A percentile compares a stretch with the other conserved stretches of the same genome.
Evolutionary conservation across 768 basidiomycete species (phyloP).

Genomic region (Tricholoma sp.): DNA sequence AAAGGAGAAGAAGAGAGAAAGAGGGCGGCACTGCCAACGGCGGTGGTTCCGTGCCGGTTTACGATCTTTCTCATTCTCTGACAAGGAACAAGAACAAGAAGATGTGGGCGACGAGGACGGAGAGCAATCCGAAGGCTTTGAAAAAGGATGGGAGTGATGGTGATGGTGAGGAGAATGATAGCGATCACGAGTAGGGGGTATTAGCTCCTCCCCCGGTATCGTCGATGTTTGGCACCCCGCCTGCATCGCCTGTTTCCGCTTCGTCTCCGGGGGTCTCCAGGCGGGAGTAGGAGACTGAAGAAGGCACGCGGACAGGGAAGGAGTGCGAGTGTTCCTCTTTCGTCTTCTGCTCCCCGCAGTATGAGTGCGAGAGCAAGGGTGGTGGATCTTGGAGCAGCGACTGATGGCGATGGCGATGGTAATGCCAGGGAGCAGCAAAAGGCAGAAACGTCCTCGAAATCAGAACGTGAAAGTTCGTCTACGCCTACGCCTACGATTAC

Average conservation of each 20-base stretch:
- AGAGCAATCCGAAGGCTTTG: conserved; percentile 16
- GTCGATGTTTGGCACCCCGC: background rate
- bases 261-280: background rate
- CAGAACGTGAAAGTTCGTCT: background rate
- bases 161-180: background rate
- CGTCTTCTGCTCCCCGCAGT: background rate
- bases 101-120: conserved; percentile 22
- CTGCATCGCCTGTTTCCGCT: conserved; percentile 5
- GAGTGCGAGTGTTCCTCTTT: conserved; percentile 17
- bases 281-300: conserved; percentile 2
- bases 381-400: conserved; percentile 1
- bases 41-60: background rate
- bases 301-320: conserved; percentile 1
- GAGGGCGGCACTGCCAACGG: background rate
- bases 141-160: conserved; percentile 3
- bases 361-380: background rate
- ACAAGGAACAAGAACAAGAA: background rate
- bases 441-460: background rate
- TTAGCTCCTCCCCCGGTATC: background rate
- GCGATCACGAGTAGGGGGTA: background rate
- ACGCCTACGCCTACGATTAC: background rate
- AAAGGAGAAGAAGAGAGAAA: conserved; percentile 4
- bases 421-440: background rate
- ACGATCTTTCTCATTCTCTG: background rate
- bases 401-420: background rate